Evolutionary conservation across 495 filamentous ascomycete species (phyloP).

Genomic region (Trichocladium antarcticum): DNA sequence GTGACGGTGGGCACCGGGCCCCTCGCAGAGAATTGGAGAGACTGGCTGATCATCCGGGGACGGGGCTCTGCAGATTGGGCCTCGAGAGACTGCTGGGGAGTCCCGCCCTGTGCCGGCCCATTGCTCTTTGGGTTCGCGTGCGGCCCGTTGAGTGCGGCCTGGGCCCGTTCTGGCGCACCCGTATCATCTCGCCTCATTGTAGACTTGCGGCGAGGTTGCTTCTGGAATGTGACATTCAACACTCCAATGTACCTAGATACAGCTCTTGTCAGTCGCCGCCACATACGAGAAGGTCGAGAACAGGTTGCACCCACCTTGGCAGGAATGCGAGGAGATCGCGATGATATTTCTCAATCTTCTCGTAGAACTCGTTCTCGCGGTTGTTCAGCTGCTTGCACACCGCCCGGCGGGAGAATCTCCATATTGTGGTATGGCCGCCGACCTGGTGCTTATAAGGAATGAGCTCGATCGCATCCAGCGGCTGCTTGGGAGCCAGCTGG

Average conservation of each 20-base stretch:
- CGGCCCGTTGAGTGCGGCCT: conserved; percentile 3
- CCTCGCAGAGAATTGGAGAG: conserved; percentile 34
- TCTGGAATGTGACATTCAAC: conserved; percentile 91
- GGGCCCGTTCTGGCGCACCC: conserved; percentile 11
- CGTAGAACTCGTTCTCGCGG: conserved; percentile 95
- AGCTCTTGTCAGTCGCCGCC: background rate
- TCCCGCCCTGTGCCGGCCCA: conserved; percentile 3
- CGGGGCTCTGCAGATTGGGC: conserved; percentile 14
- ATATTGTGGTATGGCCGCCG: conserved; percentile 90
- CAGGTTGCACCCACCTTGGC: conserved; percentile 57
- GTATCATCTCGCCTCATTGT: conserved; percentile 36
- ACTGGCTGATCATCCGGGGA: conserved; percentile 69
- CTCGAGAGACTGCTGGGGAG: conserved; percentile 3
- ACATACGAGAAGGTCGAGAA: background rate
- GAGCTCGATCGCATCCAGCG: conserved; percentile 83
- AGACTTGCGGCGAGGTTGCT: conserved; percentile 59
- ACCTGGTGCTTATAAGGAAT: conserved; percentile 97
- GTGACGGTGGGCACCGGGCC: conserved; percentile 74
- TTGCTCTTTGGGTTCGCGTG: conserved; percentile 11
- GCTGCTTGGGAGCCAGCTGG: conserved; percentile 42
- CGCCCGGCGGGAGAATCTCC: conserved; percentile 85
- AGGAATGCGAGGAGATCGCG: conserved; percentile 82
- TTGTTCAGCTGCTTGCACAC: conserved; percentile 98
- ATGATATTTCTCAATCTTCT: conserved; percentile 82
- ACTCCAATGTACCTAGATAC: conserved; percentile 80